Percentiles rank a stretch among this genome's conserved stretches.
Evolutionary conservation across 2,329 filamentous ascomycete species (phyloP).

Genomic region (Colletotrichum gigasporum): DNA sequence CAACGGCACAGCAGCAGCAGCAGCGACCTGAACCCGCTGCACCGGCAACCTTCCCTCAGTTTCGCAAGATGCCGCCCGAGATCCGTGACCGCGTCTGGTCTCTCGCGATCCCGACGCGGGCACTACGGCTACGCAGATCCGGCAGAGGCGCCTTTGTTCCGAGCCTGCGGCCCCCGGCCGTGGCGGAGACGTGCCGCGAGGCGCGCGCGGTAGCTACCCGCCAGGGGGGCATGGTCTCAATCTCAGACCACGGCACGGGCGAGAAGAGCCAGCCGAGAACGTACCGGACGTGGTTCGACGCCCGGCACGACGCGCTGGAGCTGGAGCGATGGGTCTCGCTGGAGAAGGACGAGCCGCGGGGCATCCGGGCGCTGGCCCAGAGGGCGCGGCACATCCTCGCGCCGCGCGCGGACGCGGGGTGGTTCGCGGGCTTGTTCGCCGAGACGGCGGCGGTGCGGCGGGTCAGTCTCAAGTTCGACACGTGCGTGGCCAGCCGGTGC

Average conservation of each 20-base stretch:
- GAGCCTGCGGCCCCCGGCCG: background rate
- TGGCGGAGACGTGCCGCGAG: slow-evolving; percentile 16
- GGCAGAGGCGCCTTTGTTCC: background rate
- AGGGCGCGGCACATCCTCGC: slow-evolving; percentile 3
- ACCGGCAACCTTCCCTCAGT: slow-evolving; percentile 13
- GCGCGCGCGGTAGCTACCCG: slow-evolving; percentile 14
- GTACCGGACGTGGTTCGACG: slow-evolving; percentile 18
- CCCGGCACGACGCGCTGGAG: slow-evolving; percentile 13
- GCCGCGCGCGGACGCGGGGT: slow-evolving; percentile 18
- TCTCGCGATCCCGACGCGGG: background rate
- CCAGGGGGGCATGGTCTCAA: background rate
- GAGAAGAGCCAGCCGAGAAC: background rate
- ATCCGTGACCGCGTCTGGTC: slow-evolving; percentile 16
- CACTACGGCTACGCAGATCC: background rate
- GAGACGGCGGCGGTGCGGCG: background rate
- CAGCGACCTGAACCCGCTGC: background rate
- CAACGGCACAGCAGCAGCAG: background rate
- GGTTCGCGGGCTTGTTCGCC: slow-evolving; percentile 13
- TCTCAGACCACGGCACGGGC: background rate
- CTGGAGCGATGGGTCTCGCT: slow-evolving; percentile 17
- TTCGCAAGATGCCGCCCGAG: slow-evolving; percentile 21
- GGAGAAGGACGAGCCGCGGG: slow-evolving; percentile 3
- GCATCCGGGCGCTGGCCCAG: background rate
- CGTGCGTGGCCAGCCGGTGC: background rate
- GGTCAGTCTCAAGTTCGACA: slow-evolving; percentile 16